These are phyloP conservation scores for Clitopilus hobsonii DNA, from an alignment of 768 basidiomycete genomes.

Conservation along the genomic window DNA sequence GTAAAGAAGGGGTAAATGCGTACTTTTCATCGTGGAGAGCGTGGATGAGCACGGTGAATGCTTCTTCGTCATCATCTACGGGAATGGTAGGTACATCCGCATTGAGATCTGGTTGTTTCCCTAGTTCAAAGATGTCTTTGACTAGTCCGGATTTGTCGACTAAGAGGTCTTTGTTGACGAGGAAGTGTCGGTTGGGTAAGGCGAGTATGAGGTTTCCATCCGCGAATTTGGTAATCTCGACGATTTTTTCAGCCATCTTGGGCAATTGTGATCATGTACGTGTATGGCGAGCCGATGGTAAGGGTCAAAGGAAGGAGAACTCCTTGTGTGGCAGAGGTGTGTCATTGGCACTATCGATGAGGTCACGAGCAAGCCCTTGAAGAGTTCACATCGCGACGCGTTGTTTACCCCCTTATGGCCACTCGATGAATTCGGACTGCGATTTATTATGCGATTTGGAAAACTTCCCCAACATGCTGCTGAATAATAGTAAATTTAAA, in stretches of 20 bases:
- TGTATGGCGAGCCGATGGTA: neutral
- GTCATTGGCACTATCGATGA: too few relatives aligned
- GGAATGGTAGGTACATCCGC: conserved; percentile 1
- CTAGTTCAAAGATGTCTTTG: conserved; percentile 6
- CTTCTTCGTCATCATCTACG: conserved; percentile 5
- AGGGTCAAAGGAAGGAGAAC: too few relatives aligned
- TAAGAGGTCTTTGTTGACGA: conserved; percentile 5
- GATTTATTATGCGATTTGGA: too few relatives aligned
- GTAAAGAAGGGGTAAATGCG: neutral
- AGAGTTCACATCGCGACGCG: too few relatives aligned
- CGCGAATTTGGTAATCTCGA: neutral
- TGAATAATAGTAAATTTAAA: too few relatives aligned
- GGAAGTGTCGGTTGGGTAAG: neutral
- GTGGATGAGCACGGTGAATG: conserved; percentile 8
- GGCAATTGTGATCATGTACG: neutral
- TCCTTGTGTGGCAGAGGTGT: too few relatives aligned
- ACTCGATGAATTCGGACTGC: too few relatives aligned
- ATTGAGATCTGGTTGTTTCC: neutral
- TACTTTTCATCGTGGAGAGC: conserved; percentile 6
- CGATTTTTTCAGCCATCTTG: neutral
- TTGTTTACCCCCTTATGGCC: too few relatives aligned
- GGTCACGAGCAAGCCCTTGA: too few relatives aligned
- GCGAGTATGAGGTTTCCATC: conserved; percentile 7
- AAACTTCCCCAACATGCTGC: too few relatives aligned
- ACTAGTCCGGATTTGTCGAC: conserved; percentile 5